phyloP scores from a whole-genome alignment of 768 basidiomycete genomes.

The Pulveroboletus sp. region DNA sequence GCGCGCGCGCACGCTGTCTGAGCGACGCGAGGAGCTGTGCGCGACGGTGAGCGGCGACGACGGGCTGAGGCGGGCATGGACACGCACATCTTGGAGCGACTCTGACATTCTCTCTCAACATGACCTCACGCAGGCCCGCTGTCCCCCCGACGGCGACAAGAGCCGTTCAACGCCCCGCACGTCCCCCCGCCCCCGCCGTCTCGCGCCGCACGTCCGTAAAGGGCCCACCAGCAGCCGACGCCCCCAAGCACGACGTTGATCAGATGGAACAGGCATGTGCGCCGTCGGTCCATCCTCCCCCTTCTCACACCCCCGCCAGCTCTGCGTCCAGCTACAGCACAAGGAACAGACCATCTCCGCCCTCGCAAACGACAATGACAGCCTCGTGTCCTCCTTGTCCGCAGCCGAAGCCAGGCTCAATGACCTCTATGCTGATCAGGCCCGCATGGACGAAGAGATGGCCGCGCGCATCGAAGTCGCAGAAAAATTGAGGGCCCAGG shows the following conservation, averaged over 20 bases:
- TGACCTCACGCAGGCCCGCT: constrained; percentile 44
- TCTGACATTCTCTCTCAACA: no score
- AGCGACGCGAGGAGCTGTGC: constrained; percentile 45
- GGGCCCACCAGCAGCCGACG: constrained; percentile 46
- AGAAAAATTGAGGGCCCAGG: constrained; percentile 77
- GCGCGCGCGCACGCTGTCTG: constrained; percentile 33
- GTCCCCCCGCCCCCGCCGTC: constrained; percentile 46
- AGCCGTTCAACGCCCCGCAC: constrained; percentile 57
- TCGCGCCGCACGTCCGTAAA: constrained; percentile 54
- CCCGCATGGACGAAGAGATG: constrained; percentile 78
- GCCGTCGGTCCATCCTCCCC: constrained; percentile 3
- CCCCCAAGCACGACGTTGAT: constrained; percentile 75
- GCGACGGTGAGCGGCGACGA: constrained; percentile 6
- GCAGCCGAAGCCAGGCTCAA: constrained; percentile 69
- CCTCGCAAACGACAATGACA: constrained; percentile 64
- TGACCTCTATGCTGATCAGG: constrained; percentile 80
- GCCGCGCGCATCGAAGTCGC: constrained; percentile 78
- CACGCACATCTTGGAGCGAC: constrained; percentile 33
- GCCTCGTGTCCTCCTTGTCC: constrained; percentile 60
- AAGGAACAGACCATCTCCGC: constrained; percentile 67
- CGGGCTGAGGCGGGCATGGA: background rate
- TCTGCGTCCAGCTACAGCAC: constrained; percentile 73
- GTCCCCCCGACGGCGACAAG: constrained; percentile 41
- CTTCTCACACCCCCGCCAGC: constrained; percentile 39
- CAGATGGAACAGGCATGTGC: constrained; percentile 71